Percentiles rank a stretch among this genome's conserved stretches.
Conservation (phyloP, 768 basidiomycete genomes). For the Paxillus ammoniavirescens region DNA sequence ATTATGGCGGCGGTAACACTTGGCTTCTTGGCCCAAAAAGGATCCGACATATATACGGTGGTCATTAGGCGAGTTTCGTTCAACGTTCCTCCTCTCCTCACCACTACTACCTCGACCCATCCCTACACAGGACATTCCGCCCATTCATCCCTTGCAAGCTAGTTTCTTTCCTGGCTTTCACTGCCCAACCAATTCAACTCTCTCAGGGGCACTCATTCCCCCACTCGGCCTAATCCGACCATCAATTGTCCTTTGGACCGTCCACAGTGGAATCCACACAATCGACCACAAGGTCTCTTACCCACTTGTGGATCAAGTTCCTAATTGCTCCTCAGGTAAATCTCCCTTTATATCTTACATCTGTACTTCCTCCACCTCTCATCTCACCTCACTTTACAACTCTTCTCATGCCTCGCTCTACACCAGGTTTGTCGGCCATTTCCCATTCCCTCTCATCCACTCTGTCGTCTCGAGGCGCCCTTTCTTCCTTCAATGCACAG, state of each 20-base stretch:
- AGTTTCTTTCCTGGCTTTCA: background rate
- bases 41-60: conserved; percentile 1
- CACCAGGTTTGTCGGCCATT: conserved; percentile 19
- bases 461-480: conserved; percentile 30
- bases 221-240: background rate
- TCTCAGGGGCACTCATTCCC: background rate
- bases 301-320: conserved; percentile 11
- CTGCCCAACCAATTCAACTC: background rate
- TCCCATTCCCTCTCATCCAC: conserved; percentile 25
- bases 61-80: conserved; percentile 8
- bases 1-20: background rate
- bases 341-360: background rate
- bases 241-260: conserved; percentile 12
- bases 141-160: background rate
- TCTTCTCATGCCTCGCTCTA: conserved; percentile 10
- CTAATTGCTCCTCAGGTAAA: conserved; percentile 6
- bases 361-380: background rate
- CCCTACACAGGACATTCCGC: background rate
- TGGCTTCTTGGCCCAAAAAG: background rate
- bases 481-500: conserved; percentile 32
- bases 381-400: background rate
- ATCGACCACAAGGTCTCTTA: conserved; percentile 11
- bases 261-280: conserved; percentile 7
- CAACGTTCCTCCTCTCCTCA: background rate
- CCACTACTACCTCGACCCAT: background rate